phyloP scores from a whole-genome alignment of 148 eudicot genomes.

The Pouteria glomerata region DNA sequence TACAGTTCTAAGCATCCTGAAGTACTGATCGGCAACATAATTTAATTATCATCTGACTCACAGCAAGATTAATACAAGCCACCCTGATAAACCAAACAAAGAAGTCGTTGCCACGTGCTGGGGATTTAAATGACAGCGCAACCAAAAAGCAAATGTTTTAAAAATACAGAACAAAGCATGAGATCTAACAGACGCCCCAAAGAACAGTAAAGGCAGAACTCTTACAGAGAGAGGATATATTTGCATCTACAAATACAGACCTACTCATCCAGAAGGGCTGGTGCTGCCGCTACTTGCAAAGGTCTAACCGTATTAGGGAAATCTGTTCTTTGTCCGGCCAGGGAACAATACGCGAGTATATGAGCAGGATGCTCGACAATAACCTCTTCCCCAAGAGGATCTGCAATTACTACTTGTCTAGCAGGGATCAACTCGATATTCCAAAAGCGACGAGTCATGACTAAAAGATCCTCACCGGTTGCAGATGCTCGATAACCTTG shows the following conservation, averaged over 20 bases:
- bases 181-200: slow-evolving; percentile 13
- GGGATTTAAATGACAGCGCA: neutral
- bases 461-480: slow-evolving; percentile 40
- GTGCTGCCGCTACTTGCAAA: slow-evolving; percentile 21
- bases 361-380: slow-evolving; percentile 68
- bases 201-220: neutral
- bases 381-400: slow-evolving; percentile 32
- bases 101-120: neutral
- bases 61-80: neutral
- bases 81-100: neutral
- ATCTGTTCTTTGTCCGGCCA: slow-evolving; percentile 79
- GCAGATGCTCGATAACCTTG: slow-evolving; percentile 68
- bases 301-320: slow-evolving; percentile 58
- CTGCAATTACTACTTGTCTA: slow-evolving; percentile 29
- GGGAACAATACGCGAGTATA: slow-evolving; percentile 80
- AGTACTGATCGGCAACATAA: neutral
- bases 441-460: slow-evolving; percentile 70
- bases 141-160: neutral
- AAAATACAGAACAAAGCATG: slow-evolving; percentile 5
- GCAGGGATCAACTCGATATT: slow-evolving; percentile 85
- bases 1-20: neutral
- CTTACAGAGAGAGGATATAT: slow-evolving; percentile 4
- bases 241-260: neutral
- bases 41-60: neutral
- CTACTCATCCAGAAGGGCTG: slow-evolving; percentile 17